phyloP scores from a whole-genome alignment of 2,329 filamentous ascomycete genomes.

The Fusarium sp. region DNA sequence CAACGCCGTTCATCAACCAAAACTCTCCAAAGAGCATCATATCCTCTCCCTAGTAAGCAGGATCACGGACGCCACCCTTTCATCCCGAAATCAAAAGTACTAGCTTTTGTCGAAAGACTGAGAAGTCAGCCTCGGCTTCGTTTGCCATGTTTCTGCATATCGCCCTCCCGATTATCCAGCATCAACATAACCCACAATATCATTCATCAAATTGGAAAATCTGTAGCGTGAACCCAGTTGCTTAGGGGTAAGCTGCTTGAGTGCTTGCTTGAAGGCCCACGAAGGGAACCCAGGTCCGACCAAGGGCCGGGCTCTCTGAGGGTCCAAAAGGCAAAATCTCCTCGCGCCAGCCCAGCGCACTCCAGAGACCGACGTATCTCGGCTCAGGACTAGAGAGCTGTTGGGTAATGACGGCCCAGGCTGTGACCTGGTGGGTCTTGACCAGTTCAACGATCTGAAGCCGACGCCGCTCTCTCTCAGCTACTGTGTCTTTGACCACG shows the following conservation, averaged over 20 bases:
- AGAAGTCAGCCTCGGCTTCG: background rate
- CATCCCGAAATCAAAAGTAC: conserved; percentile 7
- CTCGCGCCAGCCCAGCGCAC: conserved; percentile 62
- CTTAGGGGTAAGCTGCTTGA: conserved; percentile 47
- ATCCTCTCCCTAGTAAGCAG: conserved; percentile 14
- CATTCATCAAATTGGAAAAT: conserved; percentile 25
- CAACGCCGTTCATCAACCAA: conserved; percentile 39
- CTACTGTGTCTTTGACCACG: conserved; percentile 61
- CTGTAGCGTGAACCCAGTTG: conserved; percentile 16
- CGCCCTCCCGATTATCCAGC: conserved; percentile 3
- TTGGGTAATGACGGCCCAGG: conserved; percentile 49
- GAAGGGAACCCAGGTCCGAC: conserved; percentile 58
- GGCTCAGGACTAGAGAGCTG: conserved; percentile 53
- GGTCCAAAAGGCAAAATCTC: conserved; percentile 51
- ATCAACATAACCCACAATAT: conserved; percentile 32
- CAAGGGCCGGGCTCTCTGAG: conserved; percentile 55
- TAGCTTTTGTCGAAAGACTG: background rate
- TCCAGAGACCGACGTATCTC: conserved; percentile 56
- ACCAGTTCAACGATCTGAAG: conserved; percentile 57
- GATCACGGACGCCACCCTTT: background rate
- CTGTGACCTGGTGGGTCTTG: conserved; percentile 49
- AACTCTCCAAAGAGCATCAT: conserved; percentile 22
- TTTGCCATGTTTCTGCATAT: background rate
- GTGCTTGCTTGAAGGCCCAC: conserved; percentile 35
- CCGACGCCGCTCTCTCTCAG: conserved; percentile 68